Evolutionary conservation across 2,329 filamentous ascomycete species (phyloP).

Genomic region (Penicillium sp.): DNA sequence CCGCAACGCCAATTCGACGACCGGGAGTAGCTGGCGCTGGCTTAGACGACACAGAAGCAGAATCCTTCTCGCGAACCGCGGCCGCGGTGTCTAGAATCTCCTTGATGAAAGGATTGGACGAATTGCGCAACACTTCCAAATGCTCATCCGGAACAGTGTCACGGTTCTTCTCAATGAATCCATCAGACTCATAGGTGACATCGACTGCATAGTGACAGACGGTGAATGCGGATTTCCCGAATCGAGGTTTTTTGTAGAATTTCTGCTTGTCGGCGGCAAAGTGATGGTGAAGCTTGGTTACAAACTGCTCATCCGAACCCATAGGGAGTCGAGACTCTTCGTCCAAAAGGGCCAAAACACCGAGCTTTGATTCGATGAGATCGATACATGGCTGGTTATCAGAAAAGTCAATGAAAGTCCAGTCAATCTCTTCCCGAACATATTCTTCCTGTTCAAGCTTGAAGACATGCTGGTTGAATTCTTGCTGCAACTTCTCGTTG

Average conservation of each 20-base stretch:
- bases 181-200: slow-evolving; percentile 97
- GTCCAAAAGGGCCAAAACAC: slow-evolving; percentile 85
- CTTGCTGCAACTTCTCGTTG: slow-evolving; percentile 97
- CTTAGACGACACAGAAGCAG: slow-evolving; percentile 63
- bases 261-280: slow-evolving; percentile 86
- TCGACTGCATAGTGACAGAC: slow-evolving; percentile 98
- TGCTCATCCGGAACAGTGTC: slow-evolving; percentile 98
- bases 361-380: slow-evolving; percentile 93
- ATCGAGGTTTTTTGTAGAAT: slow-evolving; percentile 98
- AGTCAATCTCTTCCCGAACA: slow-evolving; percentile 91
- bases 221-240: slow-evolving; percentile 95
- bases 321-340: slow-evolving; percentile 96
- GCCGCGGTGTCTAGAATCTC: slow-evolving; percentile 82
- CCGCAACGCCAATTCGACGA: slow-evolving; percentile 83
- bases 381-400: slow-evolving; percentile 99
- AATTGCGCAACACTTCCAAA: slow-evolving; percentile 83
- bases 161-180: slow-evolving; percentile 98
- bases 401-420: slow-evolving; percentile 99
- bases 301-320: slow-evolving; percentile 95
- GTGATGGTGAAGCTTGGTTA: slow-evolving; percentile 92
- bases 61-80: slow-evolving; percentile 85
- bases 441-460: slow-evolving; percentile 99
- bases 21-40: slow-evolving; percentile 65
- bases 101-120: slow-evolving; percentile 77
- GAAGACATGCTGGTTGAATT: slow-evolving; percentile 99